Conservation (phyloP, 2,329 filamentous ascomycete genomes). For the Phialophora chinensis region DNA sequence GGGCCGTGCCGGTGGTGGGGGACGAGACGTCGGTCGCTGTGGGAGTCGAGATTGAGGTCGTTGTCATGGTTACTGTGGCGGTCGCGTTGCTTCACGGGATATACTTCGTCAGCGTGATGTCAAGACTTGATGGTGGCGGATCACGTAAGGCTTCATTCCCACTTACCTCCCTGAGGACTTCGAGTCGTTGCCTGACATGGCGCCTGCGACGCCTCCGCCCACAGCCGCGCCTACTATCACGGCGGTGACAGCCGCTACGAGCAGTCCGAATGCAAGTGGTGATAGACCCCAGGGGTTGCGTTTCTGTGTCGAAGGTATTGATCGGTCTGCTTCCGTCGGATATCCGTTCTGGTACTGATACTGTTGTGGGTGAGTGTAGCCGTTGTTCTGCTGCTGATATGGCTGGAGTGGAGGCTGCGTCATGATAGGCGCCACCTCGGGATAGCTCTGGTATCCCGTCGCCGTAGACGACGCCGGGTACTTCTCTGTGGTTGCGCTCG, state of each 20-base stretch:
- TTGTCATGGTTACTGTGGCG: slow-evolving; percentile 3
- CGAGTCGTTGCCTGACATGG: slow-evolving; percentile 26
- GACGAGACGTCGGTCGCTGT: slow-evolving; percentile 1
- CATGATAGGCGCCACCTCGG: slow-evolving; percentile 20
- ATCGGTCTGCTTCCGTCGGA: not conserved
- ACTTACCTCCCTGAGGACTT: slow-evolving; percentile 15
- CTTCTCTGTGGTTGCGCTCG: slow-evolving; percentile 23
- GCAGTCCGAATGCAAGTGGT: slow-evolving; percentile 29
- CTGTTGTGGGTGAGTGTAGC: slow-evolving; percentile 31
- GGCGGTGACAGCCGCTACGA: slow-evolving; percentile 31
- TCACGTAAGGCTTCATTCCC: not conserved
- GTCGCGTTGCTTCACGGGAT: not conserved
- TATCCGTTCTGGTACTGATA: slow-evolving; percentile 24
- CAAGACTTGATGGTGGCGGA: not conserved
- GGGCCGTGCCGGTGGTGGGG: slow-evolving; percentile 13
- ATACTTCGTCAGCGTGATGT: not conserved
- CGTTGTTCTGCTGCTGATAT: slow-evolving; percentile 74
- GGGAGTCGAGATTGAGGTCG: slow-evolving; percentile 20
- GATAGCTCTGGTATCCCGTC: slow-evolving; percentile 14
- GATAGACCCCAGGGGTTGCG: slow-evolving; percentile 33
- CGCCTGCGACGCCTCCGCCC: slow-evolving; percentile 31
- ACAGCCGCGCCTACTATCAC: slow-evolving; percentile 33
- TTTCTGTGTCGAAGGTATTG: slow-evolving; percentile 3
- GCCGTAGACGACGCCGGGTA: slow-evolving; percentile 22
- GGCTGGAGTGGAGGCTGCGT: slow-evolving; percentile 60